These are phyloP conservation scores for Lipomyces yamadae DNA, from an alignment of 805 yeast species.

Conservation along the genomic window DNA sequence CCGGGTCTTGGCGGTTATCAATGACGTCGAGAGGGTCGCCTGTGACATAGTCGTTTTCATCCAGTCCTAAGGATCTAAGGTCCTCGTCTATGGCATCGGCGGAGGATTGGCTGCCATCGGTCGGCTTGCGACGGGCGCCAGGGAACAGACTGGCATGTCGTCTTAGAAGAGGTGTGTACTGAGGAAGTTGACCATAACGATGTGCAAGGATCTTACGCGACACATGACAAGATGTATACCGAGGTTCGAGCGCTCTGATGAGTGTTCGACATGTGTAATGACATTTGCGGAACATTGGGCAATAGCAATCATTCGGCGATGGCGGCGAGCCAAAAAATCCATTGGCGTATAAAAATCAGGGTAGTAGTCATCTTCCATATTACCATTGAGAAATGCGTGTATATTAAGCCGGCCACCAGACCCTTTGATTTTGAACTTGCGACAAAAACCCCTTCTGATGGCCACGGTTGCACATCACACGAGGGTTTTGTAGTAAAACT, in stretches of 20 bases:
- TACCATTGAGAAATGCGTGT: neutral
- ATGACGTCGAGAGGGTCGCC: neutral
- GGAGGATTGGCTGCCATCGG: neutral
- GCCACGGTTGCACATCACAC: neutral
- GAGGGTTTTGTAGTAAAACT: neutral
- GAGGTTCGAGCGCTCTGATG: neutral
- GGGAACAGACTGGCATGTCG: neutral
- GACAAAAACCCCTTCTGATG: too few species aligned
- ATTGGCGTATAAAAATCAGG: too few species aligned
- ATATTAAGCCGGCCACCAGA: too few species aligned
- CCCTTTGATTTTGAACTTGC: too few species aligned
- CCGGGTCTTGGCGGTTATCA: constrained; percentile 22
- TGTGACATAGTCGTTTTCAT: neutral
- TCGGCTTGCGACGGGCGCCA: neutral
- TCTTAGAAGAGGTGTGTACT: neutral
- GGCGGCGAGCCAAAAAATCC: neutral
- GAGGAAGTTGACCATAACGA: neutral
- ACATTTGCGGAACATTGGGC: neutral
- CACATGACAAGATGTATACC: neutral
- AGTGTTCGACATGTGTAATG: neutral
- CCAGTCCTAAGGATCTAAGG: neutral
- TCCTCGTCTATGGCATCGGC: neutral
- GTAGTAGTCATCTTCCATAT: too few species aligned
- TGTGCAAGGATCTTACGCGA: neutral
- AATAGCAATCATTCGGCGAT: neutral